Conservation (phyloP, 345 rosid species). For the Brassica rapa region DNA sequence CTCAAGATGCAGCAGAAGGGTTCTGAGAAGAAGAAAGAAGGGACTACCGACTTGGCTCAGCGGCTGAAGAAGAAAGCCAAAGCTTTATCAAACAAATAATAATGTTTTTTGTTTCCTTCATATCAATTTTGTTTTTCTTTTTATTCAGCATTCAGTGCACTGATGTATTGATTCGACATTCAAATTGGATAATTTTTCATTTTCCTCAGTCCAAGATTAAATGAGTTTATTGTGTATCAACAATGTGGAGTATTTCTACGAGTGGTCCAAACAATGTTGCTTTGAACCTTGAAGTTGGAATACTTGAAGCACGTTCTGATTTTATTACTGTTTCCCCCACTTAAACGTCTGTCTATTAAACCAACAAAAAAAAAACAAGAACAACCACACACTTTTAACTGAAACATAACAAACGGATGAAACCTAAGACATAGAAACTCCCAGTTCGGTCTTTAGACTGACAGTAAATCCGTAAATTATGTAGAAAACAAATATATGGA, state of each 20-base stretch:
- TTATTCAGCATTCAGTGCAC: background rate
- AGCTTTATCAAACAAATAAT: constrained; percentile 21
- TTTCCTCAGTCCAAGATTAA: background rate
- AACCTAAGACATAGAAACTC: constrained; percentile 9
- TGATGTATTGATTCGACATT: background rate
- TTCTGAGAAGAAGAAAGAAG: constrained; percentile 1
- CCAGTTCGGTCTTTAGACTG: background rate
- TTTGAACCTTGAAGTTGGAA: background rate
- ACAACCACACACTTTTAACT: constrained; percentile 10
- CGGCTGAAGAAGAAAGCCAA: constrained; percentile 38
- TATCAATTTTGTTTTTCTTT: constrained; percentile 19
- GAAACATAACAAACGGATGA: constrained; percentile 13
- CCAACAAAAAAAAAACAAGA: background rate
- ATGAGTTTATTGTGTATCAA: background rate
- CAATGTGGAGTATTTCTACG: background rate
- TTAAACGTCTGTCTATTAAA: constrained; percentile 5
- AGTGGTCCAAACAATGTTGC: background rate
- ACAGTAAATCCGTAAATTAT: background rate
- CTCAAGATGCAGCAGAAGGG: constrained; percentile 60
- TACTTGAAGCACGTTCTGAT: background rate
- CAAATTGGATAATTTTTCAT: background rate
- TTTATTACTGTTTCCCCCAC: constrained; percentile 23
- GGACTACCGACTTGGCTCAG: constrained; percentile 21
- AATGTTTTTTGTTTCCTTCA: constrained; percentile 14
- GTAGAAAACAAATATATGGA: background rate